phyloP scores from a whole-genome alignment of 2,329 filamentous ascomycete species.

The Paecilomyces sp. region DNA sequence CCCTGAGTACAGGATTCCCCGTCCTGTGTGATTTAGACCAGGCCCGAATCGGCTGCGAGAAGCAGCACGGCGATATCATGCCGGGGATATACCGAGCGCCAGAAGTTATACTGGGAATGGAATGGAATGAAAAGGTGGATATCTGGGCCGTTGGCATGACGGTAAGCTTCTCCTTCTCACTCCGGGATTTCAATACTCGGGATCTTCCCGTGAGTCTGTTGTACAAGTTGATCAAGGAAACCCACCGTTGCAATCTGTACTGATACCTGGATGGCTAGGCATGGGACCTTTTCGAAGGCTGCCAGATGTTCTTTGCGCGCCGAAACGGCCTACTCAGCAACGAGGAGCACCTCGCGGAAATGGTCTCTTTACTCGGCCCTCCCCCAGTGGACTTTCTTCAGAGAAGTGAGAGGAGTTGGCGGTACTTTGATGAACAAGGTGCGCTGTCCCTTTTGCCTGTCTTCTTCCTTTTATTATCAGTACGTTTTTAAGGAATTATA shows the following conservation, averaged over 20 bases:
- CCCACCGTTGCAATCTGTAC: neutral
- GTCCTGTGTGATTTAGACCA: constrained; percentile 43
- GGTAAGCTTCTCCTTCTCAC: constrained; percentile 22
- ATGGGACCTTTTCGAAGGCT: constrained; percentile 40
- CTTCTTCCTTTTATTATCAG: too few species aligned
- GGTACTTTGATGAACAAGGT: constrained; percentile 31
- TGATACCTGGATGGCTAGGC: constrained; percentile 5
- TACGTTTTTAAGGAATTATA: neutral
- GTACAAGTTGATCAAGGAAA: neutral
- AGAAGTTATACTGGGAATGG: constrained; percentile 36
- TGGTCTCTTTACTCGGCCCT: constrained; percentile 33
- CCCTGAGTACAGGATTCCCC: constrained; percentile 21
- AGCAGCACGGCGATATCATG: constrained; percentile 18
- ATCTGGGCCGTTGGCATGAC: constrained; percentile 43
- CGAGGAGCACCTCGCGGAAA: constrained; percentile 37
- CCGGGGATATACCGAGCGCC: constrained; percentile 13
- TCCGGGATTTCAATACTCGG: neutral
- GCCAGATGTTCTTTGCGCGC: constrained; percentile 29
- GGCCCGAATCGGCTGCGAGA: constrained; percentile 27
- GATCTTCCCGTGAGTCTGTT: too few species aligned
- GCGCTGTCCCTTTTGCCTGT: neutral
- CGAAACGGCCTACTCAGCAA: constrained; percentile 23
- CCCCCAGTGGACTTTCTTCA: constrained; percentile 27
- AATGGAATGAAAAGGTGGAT: constrained; percentile 38
- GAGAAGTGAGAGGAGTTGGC: constrained; percentile 6